These are phyloP conservation scores for Coccomyxa sp. DNA, from an alignment of 139 green algal genomes.

Conservation along the genomic window DNA sequence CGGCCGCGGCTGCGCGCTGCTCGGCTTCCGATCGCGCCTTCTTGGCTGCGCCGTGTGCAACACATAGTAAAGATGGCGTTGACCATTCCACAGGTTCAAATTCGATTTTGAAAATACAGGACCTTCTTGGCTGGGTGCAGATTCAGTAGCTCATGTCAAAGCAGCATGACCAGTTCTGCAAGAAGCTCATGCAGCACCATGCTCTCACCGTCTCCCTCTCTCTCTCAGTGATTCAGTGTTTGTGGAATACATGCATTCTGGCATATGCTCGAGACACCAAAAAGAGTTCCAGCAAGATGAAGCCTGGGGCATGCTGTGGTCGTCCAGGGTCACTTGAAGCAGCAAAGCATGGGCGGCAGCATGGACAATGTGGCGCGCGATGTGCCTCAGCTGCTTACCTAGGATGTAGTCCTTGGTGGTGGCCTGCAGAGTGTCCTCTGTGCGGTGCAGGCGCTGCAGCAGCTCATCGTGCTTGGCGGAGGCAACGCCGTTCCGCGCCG, in stretches of 20 bases:
- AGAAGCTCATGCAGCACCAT: too few relatives aligned
- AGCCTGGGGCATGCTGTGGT: too few relatives aligned
- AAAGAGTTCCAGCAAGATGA: too few relatives aligned
- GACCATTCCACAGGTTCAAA: neutral
- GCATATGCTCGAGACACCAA: too few relatives aligned
- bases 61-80: neutral
- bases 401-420: constrained; percentile 79
- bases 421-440: constrained; percentile 64
- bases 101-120: neutral
- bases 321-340: too few relatives aligned
- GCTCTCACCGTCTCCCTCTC: too few relatives aligned
- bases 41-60: constrained; percentile 33
- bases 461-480: constrained; percentile 36
- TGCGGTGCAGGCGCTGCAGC: constrained; percentile 43
- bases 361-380: too few relatives aligned
- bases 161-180: neutral
- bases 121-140: neutral
- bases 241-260: too few relatives aligned
- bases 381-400: constrained; percentile 10
- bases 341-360: too few relatives aligned
- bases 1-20: constrained; percentile 32
- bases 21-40: constrained; percentile 56
- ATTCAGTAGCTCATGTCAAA: neutral
- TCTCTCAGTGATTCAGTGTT: too few relatives aligned
- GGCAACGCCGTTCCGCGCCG: constrained; percentile 27